These are phyloP conservation scores for Ogataea methylovora DNA, from an alignment of 805 yeast species.

Conservation along the genomic window DNA sequence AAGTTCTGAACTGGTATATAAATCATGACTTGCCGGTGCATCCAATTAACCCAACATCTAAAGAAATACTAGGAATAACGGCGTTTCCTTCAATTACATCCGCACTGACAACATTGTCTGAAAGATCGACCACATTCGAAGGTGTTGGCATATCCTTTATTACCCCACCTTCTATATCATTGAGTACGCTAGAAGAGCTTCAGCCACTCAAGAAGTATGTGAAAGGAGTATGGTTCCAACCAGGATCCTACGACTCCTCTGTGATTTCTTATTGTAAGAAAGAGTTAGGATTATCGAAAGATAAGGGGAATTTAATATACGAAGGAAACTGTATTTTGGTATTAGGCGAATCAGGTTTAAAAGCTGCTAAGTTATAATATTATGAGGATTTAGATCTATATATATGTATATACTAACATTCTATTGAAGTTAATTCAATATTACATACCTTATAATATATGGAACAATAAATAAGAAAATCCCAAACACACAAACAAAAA, in stretches of 20 bases:
- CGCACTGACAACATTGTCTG: background rate
- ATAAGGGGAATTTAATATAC: slow-evolving; percentile 25
- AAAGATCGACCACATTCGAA: slow-evolving; percentile 22
- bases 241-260: slow-evolving; percentile 60
- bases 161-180: slow-evolving; percentile 65
- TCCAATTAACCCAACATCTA: slow-evolving; percentile 57
- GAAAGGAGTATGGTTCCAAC: slow-evolving; percentile 75
- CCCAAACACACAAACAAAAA: no score
- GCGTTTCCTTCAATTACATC: slow-evolving; percentile 2
- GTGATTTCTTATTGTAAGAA: slow-evolving; percentile 31
- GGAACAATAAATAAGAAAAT: no score
- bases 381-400: no score
- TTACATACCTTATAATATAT: no score
- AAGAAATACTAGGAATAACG: slow-evolving; percentile 27
- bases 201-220: slow-evolving; percentile 24
- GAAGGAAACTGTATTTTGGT: slow-evolving; percentile 68
- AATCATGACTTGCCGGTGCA: slow-evolving; percentile 47
- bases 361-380: no score
- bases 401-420: no score
- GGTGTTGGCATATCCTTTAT: slow-evolving; percentile 59
- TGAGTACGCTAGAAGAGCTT: slow-evolving; percentile 33
- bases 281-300: slow-evolving; percentile 22
- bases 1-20: slow-evolving; percentile 62
- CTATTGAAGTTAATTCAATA: no score
- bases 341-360: slow-evolving; percentile 46